Base-by-base conservation (phyloP, 2,329 filamentous ascomycete species). In the Neoscytalidium dimidiatum region DNA sequence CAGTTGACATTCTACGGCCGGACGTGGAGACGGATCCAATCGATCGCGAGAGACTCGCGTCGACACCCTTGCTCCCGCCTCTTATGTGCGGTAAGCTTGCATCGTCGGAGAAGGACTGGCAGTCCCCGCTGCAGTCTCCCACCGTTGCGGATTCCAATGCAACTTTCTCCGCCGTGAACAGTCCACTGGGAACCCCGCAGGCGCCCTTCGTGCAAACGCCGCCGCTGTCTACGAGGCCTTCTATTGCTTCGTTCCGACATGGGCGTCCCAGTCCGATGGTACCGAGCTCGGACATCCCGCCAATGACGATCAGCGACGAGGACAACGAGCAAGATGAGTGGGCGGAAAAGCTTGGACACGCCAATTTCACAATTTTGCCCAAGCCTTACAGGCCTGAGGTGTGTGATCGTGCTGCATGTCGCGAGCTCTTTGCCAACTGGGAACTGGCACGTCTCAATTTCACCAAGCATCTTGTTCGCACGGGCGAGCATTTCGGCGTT, bases 351-450 rank as follows among this genome's bases (percentile, higher is more conserved):
- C 86, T 98, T 14, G 94, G 94, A 29, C 94, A 98, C 75, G 94
- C 94, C 68, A 97, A 98, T 80, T 97, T 96, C 76, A 94, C 87
- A 71, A 96, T 98, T 70, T 81, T 86, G 23, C 94, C 94, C 0
- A 86, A 89, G 74, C 94, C 94, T 0, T 97, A 97, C 73, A 78
- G 86, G 8, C 90, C 92, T 0, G 84, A 88, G 17, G 74, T 74
- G 2, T 86, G 86, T 67, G 87, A 90, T 68, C 73, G 88, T 9
- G 83, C 85, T 4, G 80, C 83, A 3, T 87, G 88, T 72, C 85
- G 85, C 35, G 85, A 88, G 72, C 83, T 97, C 58, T 88, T 90
- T 60, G 83, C 86, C 6, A 90, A 96, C 72, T 97, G 94, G 93
- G 90, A 94, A 71, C 80, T 86, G 35, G 94, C 94, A 29, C 87